phyloP scores from a whole-genome alignment of 2,329 filamentous ascomycete genomes.

The Sordariomycetes sp. region DNA sequence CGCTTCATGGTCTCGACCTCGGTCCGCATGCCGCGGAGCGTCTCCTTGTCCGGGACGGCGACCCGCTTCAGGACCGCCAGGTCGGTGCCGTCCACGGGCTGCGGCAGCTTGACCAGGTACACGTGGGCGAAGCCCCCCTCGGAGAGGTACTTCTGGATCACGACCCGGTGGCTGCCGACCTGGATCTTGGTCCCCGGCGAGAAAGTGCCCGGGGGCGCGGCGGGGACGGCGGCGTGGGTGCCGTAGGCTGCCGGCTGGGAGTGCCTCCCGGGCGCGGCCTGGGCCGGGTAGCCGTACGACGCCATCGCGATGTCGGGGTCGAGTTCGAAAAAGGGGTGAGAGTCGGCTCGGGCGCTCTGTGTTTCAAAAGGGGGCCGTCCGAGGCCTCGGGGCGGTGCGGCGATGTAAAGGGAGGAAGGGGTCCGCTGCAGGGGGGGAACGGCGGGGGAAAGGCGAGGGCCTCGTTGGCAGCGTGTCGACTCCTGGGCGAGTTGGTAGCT shows the following conservation, averaged over 20 bases:
- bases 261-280: conserved; percentile 19
- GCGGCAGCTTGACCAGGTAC: conserved; percentile 81
- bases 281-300: conserved; percentile 23
- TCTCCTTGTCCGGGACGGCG: conserved; percentile 89
- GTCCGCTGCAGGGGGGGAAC: neutral
- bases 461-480: neutral
- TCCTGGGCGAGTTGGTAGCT: conserved; percentile 1
- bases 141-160: conserved; percentile 94
- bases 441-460: neutral
- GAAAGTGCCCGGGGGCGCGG: conserved; percentile 72
- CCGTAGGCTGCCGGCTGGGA: conserved; percentile 25
- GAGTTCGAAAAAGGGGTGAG: neutral
- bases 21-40: conserved; percentile 88
- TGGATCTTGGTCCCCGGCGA: conserved; percentile 91
- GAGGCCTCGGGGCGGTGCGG: neutral
- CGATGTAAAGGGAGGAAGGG: neutral
- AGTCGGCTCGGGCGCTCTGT: neutral
- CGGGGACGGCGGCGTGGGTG: conserved; percentile 22
- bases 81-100: conserved; percentile 64
- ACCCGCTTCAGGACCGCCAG: conserved; percentile 85
- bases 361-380: neutral
- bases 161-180: conserved; percentile 80
- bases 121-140: conserved; percentile 98
- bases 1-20: conserved; percentile 99
- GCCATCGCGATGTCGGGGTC: conserved; percentile 16